Evolutionary conservation across 2,329 filamentous ascomycete species (phyloP), one percentile per base, ranked within the genome.

Genomic region (Harringtonia aguacate): DNA sequence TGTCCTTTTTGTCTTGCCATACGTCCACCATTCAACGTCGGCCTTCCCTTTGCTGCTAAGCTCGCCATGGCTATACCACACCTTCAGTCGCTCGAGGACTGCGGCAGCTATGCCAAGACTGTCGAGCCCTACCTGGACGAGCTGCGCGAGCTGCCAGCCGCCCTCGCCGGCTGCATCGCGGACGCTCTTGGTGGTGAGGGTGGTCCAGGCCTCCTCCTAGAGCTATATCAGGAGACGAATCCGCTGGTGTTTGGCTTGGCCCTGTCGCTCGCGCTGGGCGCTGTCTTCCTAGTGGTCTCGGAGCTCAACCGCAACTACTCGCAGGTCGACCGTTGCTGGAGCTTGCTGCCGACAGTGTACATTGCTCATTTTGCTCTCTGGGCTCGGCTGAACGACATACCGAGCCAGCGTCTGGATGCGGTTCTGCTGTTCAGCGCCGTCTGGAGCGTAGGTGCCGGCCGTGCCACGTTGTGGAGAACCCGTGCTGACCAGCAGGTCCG

Each of bases 291-390:
- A 21, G 57, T 90, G 28, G 68, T 79, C 6, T 86, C 88, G 1
- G 90, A 97, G 62, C 64, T 87, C 66, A 97, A 94, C 65, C 77
- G 75, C 56, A 98, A 98, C 63, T 95, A 89, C 62, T 95, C 89
- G n/a, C 92, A 98, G 64, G 82, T 98, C 35, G 92, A 98, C 62
- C 79, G 92, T 39, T 67, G 83, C 54, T 98, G 92, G 92, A 92
- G 86, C 58, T 71, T 98, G 48, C 66, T 98, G 41, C 92, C 92
- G 2, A 82, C 86, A 8, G 57, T 95, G 41, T 97, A 94, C 64
- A 84, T 92, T 58, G 73, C 79, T 7, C 89, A 98, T 62, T 92
- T 86, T 58, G 75, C 79, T 31, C 55, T 79, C n/a, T 98, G 89
- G 81, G 84, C 88, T 34, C 82, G 84, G 53, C 56, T 90, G 49